Evolutionary conservation across 176 grass and related monocot species (phyloP).

Genomic region (Oryza nivara): DNA sequence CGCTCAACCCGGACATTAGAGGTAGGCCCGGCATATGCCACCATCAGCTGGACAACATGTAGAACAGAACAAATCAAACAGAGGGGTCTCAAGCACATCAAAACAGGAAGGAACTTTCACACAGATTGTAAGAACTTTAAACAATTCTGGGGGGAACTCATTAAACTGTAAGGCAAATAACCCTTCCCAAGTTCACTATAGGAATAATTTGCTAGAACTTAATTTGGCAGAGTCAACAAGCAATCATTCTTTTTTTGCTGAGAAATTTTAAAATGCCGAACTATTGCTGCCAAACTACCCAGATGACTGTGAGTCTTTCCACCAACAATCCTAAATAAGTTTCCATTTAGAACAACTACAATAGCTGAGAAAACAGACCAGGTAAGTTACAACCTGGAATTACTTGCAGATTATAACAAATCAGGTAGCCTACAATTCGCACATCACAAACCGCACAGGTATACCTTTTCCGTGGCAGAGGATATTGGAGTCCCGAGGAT

Average conservation of each 20-base stretch:
- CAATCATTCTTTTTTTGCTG: constrained; percentile 6
- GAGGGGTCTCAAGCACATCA: constrained; percentile 13
- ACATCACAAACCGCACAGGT: not conserved
- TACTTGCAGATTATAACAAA: not conserved
- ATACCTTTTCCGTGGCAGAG: constrained; percentile 65
- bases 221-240: not conserved
- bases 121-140: constrained; percentile 3
- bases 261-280: not conserved
- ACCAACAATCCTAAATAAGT: not conserved
- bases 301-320: not conserved
- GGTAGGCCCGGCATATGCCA: constrained; percentile 66
- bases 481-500: constrained; percentile 74
- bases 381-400: not conserved
- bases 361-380: not conserved
- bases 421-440: not conserved
- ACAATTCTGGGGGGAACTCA: not conserved
- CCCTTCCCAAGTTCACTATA: not conserved
- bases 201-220: constrained; percentile 11
- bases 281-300: not conserved
- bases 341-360: not conserved
- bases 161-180: not conserved
- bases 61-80: not conserved
- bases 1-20: constrained; percentile 76
- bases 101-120: constrained; percentile 1
- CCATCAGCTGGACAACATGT: constrained; percentile 63